Evolutionary conservation across 768 basidiomycete species (phyloP), one percentile per base, ranked within the genome.

Genomic region (Mycena albidolilacea): DNA sequence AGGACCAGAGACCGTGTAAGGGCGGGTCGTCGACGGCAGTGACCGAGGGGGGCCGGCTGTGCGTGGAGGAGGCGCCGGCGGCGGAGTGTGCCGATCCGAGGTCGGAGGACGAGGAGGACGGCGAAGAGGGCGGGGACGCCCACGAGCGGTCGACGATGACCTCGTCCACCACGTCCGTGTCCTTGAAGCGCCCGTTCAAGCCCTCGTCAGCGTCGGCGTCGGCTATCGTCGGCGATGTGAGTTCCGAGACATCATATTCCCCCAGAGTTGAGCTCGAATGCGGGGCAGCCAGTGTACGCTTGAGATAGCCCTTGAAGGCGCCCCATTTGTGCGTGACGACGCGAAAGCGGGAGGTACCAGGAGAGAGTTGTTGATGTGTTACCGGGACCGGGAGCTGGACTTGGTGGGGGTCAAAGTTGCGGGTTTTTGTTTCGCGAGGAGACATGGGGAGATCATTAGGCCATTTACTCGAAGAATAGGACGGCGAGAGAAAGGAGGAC

Each of bases 141-240:
- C 87, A 89, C 57, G 85, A 84, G 65, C 88, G 84, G 74, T 91
- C 90, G 21, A 91, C 90, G 61, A 91, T 85, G 55, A 91, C 85
- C 81, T 90, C 88, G 77, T 91, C 87, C 7, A 90, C 86, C 46
- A 81, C 82, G 39, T 84, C 85, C 7, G 78, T 80, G 43, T 57
- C 57, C 30, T 12, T 11, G 15, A 69, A 38, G n/a, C 67, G 60
- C 52, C 60, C 37, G 0, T 52, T 5, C 30, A 30, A 30, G 46
- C 67, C 68, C 37, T 70, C 67, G 7, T 15, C 15, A 50, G 46
- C 30, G 5, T 30, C 30, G 30, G 30, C 3, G 30, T 30, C 30
- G 30, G 30, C 30, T 30, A 2, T 30, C 30, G 21, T 30, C 21
- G 64, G 70, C 3, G 64, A 67, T 39, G 64, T 15, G 7, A 19